Evolutionary conservation across 2,329 filamentous ascomycete genomes (phyloP), one percentile per base, ranked within the genome.

Genomic region (Septoria linicola): DNA sequence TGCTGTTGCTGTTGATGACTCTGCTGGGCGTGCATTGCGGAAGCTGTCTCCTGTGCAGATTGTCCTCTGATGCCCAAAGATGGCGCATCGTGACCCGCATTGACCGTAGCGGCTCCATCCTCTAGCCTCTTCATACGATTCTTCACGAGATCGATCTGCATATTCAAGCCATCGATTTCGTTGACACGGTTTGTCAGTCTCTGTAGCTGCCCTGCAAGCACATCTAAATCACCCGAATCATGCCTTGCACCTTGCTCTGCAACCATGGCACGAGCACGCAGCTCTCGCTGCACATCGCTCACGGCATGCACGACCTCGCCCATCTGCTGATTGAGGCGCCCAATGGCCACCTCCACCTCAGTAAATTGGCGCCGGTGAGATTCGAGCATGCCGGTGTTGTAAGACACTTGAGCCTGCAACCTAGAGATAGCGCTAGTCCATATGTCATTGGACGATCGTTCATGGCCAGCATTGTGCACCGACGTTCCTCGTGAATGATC

Each of bases 91-190:
- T 40, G 47, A 17, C 21, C 20, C n/a, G 53, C 31, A 14, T 54
- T 30, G 5, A 52, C 6, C 19, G 52, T 46, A 11, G 59, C 48
- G 13, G 39, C 55, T 14, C 53, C 53, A 4, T 63, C 59, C 36
- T 69, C 67, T 35, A 68, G 54, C 13, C 66, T 61, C 54, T 63
- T 73, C 17, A 78, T 64, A 39, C 72, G 73, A 48, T 73, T 72
- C 62, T 74, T 76, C 63, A 78, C 65, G 10, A 78, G 70, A 42
- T 76, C 73, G 8, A 78, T 62, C 42, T 73, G 72, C 57, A 77
- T 66, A 55, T 71, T 75, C 39, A 78, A 54, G 4, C 65, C 69
- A 45, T 77, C 75, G 8, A 78, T 64, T 52, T 78, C 75, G 25
- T 70, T 73, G 7, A 70, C 69, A 59, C 74, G 74, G 40, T 66